phyloP scores from a whole-genome alignment of 345 rosid genomes.

The Passiflora organensis region DNA sequence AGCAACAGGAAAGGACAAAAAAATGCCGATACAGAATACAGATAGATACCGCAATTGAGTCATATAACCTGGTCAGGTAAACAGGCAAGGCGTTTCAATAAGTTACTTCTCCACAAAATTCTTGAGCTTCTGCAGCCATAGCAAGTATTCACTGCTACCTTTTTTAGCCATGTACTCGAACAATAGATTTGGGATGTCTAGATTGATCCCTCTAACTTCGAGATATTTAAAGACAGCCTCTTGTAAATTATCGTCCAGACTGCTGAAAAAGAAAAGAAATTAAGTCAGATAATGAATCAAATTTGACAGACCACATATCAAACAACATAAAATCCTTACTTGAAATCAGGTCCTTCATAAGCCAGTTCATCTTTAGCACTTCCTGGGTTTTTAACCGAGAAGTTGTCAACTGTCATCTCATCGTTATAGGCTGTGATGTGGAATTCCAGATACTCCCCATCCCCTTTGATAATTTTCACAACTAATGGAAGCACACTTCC shows the following conservation, averaged over 20 bases:
- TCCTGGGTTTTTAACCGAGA: conserved; percentile 35
- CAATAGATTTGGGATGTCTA: conserved; percentile 38
- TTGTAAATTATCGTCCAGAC: conserved; percentile 63
- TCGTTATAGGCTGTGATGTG: conserved; percentile 42
- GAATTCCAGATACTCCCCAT: conserved; percentile 41
- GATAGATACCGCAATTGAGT: too few relatives aligned
- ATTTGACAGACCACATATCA: too few relatives aligned
- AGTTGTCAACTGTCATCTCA: conserved; percentile 48
- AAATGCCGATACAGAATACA: too few relatives aligned
- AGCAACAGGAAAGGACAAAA: too few relatives aligned
- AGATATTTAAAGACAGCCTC: conserved; percentile 55
- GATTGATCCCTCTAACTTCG: conserved; percentile 59
- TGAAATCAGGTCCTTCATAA: conserved; percentile 63
- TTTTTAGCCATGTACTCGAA: conserved; percentile 44
- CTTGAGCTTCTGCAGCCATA: conserved; percentile 56
- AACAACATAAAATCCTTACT: conserved; percentile 27
- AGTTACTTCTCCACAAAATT: conserved; percentile 37
- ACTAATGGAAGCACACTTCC: conserved; percentile 31
- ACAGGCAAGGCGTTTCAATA: too few relatives aligned
- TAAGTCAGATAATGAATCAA: not conserved
- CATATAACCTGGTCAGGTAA: too few relatives aligned
- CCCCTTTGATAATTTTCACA: conserved; percentile 40
- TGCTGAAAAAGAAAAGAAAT: conserved; percentile 28
- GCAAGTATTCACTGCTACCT: conserved; percentile 50
- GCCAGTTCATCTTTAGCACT: conserved; percentile 41